phyloP scores from a whole-genome alignment of 306 rosid genomes.

The Dicorynia guianensis region DNA sequence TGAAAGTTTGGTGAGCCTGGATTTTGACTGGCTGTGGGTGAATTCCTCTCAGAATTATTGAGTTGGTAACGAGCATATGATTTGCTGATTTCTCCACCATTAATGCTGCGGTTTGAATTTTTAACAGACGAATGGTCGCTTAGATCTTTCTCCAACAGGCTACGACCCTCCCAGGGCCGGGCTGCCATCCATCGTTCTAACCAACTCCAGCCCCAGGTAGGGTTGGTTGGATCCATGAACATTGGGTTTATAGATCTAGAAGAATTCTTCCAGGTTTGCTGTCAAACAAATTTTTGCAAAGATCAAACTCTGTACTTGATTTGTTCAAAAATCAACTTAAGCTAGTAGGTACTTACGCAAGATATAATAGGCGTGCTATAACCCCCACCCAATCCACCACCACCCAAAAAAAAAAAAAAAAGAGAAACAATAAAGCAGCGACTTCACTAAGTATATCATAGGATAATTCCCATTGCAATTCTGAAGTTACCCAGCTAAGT shows the following conservation, averaged over 20 bases:
- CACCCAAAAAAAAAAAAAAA: slow-evolving; percentile 15
- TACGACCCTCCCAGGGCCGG: slow-evolving; percentile 71
- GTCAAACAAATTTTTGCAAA: slow-evolving; percentile 29
- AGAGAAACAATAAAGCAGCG: neutral
- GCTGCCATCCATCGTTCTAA: slow-evolving; percentile 98
- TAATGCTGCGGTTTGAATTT: slow-evolving; percentile 58
- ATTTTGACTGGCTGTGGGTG: slow-evolving; percentile 82
- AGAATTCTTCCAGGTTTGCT: slow-evolving; percentile 86
- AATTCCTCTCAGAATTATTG: slow-evolving; percentile 68
- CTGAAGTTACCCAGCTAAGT: neutral
- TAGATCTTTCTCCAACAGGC: slow-evolving; percentile 61
- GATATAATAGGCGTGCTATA: slow-evolving; percentile 13
- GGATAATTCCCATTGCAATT: neutral
- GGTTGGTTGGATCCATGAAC: slow-evolving; percentile 97
- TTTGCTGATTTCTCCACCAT: slow-evolving; percentile 88
- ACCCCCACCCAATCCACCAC: no score
- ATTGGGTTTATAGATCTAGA: slow-evolving; percentile 76
- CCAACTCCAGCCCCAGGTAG: slow-evolving; percentile 99
- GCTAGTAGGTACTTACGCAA: slow-evolving; percentile 12
- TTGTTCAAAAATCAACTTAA: slow-evolving; percentile 34
- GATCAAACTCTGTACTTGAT: slow-evolving; percentile 30
- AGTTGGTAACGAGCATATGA: slow-evolving; percentile 90
- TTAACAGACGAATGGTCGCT: slow-evolving; percentile 70
- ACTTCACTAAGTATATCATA: slow-evolving; percentile 12
- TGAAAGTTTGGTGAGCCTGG: slow-evolving; percentile 60